phyloP scores from a whole-genome alignment of 2,329 filamentous ascomycete genomes.

The Colletotrichum camelliae region DNA sequence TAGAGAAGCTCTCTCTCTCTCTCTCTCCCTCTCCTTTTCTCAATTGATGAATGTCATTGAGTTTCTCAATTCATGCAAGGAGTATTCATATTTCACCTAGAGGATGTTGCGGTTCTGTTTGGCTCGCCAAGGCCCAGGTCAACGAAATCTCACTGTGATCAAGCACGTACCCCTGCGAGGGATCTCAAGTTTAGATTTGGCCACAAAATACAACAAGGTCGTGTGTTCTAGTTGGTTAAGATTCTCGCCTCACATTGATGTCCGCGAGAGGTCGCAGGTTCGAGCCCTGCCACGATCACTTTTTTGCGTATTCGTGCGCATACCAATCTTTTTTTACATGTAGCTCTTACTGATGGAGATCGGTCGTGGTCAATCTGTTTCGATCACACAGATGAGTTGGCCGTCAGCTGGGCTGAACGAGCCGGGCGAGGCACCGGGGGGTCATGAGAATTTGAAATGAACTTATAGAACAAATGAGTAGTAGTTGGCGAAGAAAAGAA shows the following conservation, averaged over 20 bases:
- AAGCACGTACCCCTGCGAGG: rapidly evolving
- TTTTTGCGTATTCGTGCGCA: neutral
- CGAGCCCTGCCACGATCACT: constrained; percentile 22
- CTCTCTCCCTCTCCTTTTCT: neutral
- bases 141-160: neutral
- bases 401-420: neutral
- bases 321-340: neutral
- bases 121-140: neutral
- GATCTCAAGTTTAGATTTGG: neutral
- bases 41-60: neutral
- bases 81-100: neutral
- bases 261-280: constrained; percentile 22
- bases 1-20: neutral
- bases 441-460: too few species aligned
- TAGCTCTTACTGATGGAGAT: neutral
- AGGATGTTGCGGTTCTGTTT: neutral
- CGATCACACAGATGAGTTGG: neutral
- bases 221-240: constrained; percentile 24
- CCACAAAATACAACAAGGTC: rapidly evolving
- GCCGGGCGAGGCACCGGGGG: too few species aligned
- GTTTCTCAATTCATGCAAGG: neutral
- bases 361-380: neutral
- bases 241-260: constrained; percentile 16
- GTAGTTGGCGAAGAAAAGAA: too few species aligned
- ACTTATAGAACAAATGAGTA: too few species aligned